phyloP scores from a whole-genome alignment of 805 yeast genomes.

The Hanseniaspora lachancei region DNA sequence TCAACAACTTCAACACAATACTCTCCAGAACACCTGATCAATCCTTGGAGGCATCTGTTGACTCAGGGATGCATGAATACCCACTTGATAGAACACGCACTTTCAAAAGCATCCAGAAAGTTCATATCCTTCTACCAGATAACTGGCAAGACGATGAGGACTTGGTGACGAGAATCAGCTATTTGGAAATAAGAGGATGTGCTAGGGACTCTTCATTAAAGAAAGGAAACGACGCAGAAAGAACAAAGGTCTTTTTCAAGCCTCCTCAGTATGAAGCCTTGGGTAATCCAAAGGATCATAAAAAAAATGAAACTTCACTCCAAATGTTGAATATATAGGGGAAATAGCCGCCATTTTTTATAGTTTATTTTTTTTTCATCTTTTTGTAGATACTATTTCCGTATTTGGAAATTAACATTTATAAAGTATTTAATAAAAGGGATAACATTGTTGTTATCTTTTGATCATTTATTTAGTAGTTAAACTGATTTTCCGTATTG shows the following conservation, averaged over 20 bases:
- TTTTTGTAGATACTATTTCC: neutral
- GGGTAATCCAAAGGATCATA: conserved; percentile 85
- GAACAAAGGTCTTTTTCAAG: conserved; percentile 21
- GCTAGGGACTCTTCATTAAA: conserved; percentile 35
- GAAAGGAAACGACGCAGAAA: conserved; percentile 13
- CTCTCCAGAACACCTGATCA: conserved; percentile 24
- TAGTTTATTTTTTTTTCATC: neutral
- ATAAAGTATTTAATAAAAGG: neutral
- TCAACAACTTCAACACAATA: conserved; percentile 3
- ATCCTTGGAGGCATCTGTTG: conserved; percentile 43
- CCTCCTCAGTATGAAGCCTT: conserved; percentile 57
- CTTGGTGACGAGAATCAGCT: conserved; percentile 45
- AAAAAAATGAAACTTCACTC: conserved; percentile 22
- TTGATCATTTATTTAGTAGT: no score
- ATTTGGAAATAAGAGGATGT: conserved; percentile 71
- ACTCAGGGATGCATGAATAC: conserved; percentile 38
- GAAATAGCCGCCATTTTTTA: neutral
- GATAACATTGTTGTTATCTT: no score
- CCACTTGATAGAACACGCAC: conserved; percentile 52
- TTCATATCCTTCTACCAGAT: conserved; percentile 56
- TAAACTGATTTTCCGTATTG: no score
- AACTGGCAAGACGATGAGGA: conserved; percentile 54
- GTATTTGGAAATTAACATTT: neutral
- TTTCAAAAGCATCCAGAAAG: conserved; percentile 54
- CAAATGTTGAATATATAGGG: neutral